Conservation (phyloP, 495 filamentous ascomycete species). For the Xanthoparmelia taractica region DNA sequence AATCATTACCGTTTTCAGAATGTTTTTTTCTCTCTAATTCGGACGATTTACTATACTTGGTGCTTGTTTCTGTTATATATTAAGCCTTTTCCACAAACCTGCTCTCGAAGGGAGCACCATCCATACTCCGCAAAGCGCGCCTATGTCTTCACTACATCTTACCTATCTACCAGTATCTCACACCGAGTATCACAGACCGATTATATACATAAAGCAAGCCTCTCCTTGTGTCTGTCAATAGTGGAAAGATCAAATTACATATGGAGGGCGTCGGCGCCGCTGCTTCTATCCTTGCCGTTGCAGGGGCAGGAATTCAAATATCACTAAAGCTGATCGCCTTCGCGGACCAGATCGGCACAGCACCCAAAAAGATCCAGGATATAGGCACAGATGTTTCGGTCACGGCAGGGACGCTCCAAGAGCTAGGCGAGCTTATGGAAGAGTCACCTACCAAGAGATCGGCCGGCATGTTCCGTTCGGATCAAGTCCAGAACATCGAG, state of each 20-base stretch:
- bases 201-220: not conserved
- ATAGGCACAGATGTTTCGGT: slow-evolving; percentile 2
- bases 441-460: not conserved
- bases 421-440: not conserved
- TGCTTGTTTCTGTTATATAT: not conserved
- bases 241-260: not conserved
- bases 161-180: no score
- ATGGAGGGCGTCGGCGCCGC: not conserved
- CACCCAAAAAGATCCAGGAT: not conserved
- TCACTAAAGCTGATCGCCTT: slow-evolving; percentile 1
- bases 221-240: not conserved
- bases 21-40: no score
- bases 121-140: not conserved
- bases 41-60: no score
- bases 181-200: not conserved
- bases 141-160: not conserved
- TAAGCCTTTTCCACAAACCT: no score
- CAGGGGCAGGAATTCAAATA: slow-evolving; percentile 2
- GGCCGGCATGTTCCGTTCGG: not conserved
- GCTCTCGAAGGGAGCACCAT: no score
- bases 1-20: not conserved
- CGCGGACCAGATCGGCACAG: not conserved
- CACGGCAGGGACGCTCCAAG: not conserved
- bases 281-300: slow-evolving; percentile 8
- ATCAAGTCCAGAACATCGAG: not conserved